These are phyloP conservation scores for Biscutella laevigata DNA, from an alignment of 441 rosid genomes.

Conservation along the genomic window DNA sequence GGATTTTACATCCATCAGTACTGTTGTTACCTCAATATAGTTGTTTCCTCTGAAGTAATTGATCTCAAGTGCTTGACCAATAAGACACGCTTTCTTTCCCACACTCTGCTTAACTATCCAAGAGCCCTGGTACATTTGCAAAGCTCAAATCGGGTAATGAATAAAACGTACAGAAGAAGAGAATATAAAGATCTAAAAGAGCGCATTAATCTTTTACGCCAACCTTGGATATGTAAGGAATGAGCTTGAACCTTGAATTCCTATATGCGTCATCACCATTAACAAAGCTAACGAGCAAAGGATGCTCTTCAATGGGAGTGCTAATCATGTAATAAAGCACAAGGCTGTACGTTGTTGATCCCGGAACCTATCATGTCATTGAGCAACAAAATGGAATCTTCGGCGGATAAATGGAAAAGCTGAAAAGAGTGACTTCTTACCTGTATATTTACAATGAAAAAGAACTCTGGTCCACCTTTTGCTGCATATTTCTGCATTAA, in stretches of 20 bases:
- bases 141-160: neutral
- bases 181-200: neutral
- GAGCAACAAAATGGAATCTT: conserved; percentile 12
- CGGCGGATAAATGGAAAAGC: neutral
- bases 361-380: conserved; percentile 59
- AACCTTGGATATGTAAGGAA: conserved; percentile 95
- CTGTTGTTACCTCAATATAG: conserved; percentile 74
- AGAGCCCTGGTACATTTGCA: conserved; percentile 51
- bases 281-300: conserved; percentile 72
- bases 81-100: conserved; percentile 89
- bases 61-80: conserved; percentile 89
- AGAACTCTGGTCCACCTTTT: conserved; percentile 83
- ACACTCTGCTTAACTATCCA: conserved; percentile 98
- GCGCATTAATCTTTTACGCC: conserved; percentile 21
- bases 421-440: conserved; percentile 24
- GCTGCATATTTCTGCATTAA: conserved; percentile 80
- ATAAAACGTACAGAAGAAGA: neutral
- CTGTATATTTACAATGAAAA: conserved; percentile 81
- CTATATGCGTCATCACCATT: conserved; percentile 78
- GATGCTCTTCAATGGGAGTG: conserved; percentile 67
- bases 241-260: conserved; percentile 94
- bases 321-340: conserved; percentile 88
- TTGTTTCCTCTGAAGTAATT: conserved; percentile 86
- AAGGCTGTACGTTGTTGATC: conserved; percentile 73
- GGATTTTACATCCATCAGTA: neutral